Conservation (phyloP, 1,284 basidiomycete genomes). For the Tranzscheliella williamsii region DNA sequence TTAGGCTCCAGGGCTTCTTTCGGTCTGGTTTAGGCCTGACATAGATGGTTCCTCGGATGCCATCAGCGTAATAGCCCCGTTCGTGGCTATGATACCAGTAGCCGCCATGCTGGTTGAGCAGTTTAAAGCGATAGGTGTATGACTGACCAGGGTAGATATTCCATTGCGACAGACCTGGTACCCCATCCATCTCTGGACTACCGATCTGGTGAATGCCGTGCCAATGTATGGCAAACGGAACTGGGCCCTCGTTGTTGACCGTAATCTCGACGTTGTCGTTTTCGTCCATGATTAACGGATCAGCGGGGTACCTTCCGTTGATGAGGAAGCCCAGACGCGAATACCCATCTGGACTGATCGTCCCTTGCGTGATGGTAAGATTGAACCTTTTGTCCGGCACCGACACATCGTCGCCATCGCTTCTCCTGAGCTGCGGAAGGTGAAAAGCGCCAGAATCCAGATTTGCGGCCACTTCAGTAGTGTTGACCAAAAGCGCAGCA, state of each 20-base stretch:
- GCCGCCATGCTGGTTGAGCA: conserved; percentile 35
- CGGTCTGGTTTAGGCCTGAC: conserved; percentile 25
- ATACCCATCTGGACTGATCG: conserved; percentile 37
- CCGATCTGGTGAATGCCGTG: conserved; percentile 46
- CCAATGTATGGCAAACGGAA: conserved; percentile 42
- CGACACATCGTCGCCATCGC: conserved; percentile 24
- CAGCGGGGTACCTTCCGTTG: conserved; percentile 36
- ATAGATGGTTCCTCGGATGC: conserved; percentile 36
- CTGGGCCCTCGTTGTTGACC: conserved; percentile 29
- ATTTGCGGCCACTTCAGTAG: too few relatives aligned
- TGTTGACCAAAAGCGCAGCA: too few relatives aligned
- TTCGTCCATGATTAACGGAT: conserved; percentile 42
- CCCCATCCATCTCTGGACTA: conserved; percentile 44
- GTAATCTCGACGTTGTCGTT: conserved; percentile 39
- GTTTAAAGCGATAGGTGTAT: conserved; percentile 40
- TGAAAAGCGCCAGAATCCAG: too few relatives aligned
- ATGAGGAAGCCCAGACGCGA: conserved; percentile 34
- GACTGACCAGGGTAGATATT: conserved; percentile 34
- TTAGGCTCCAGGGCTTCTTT: conserved; percentile 33
- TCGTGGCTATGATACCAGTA: conserved; percentile 47
- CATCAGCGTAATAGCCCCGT: conserved; percentile 38
- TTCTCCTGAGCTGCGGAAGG: conserved; percentile 25
- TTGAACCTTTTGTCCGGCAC: conserved; percentile 29
- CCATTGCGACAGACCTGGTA: conserved; percentile 44
- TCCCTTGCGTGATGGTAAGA: conserved; percentile 23